Evolutionary conservation across 2,329 filamentous ascomycete species (phyloP), one percentile per base, ranked within the genome.

Genomic region (Penicillium crustosum): DNA sequence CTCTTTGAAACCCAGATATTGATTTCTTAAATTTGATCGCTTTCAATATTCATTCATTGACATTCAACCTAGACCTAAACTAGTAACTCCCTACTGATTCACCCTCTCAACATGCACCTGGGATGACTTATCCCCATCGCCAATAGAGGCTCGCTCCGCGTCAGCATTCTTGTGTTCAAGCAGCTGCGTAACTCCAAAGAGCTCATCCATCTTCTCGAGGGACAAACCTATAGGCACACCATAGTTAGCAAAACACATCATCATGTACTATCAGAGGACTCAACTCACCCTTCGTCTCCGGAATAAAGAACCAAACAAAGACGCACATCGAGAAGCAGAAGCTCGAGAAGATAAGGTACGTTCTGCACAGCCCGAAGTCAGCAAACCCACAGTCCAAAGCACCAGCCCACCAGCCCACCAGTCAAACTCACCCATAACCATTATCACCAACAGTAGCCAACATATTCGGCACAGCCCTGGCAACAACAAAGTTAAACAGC

Each of bases 401-500:
- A 21, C 13, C 42, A 42, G 42, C 38, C 35, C 13, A n/a, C 23
- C 0, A 42, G 52, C 36, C 35, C 13, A n/a, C 23, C 0, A 42
- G 52, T 35, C 42, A 52, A 60, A 73, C 72, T 65, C 66, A 79
- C 72, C 81, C 81, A 61, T 82, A 83, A 50, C 80, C 75, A 47
- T 76, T 73, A 17, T 68, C 68, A 10, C 81, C 82, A 51, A 82
- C 78, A 0, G 79, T 83, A 10, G 79, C 79, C 66, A 90, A 79
- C 87, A 90, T 90, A 47, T 83, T 85, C 2, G 87, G 84, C 4
- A 87, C 86, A 35, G 86, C 85, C 57, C 86, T 78, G 2, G 88
- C 87, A 56, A 90, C 85, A 10, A 89, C 83, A 60, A 90, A 89
- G 69, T 91, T 91, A 73, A 90, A 90, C 5, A 90, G 73, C 87